These are phyloP conservation scores for Arthroderma sp. DNA, from an alignment of 2,329 filamentous ascomycete species.

Conservation along the genomic window DNA sequence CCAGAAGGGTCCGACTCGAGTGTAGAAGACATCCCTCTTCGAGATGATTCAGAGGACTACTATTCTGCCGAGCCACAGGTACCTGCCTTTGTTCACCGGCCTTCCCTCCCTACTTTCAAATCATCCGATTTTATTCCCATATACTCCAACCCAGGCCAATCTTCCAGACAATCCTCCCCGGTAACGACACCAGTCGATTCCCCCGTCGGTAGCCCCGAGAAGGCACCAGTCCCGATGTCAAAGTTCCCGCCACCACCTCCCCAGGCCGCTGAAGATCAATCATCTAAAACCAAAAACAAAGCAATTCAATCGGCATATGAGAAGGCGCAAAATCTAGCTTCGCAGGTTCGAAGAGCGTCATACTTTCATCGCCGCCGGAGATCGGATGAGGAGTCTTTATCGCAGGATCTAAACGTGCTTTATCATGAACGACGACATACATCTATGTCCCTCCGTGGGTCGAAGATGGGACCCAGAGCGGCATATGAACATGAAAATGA, in stretches of 20 bases:
- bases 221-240: not conserved
- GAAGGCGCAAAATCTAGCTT: conserved; percentile 25
- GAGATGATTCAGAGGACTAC: not conserved
- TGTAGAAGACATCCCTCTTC: not conserved
- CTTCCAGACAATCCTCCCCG: not conserved
- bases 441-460: not conserved
- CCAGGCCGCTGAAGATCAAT: not conserved
- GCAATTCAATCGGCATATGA: conserved; percentile 27
- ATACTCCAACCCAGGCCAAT: not conserved
- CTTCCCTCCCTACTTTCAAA: not conserved
- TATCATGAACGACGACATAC: not conserved
- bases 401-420: not conserved
- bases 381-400: not conserved
- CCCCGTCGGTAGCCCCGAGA: not conserved
- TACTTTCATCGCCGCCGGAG: conserved; percentile 13
- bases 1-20: conserved; percentile 1
- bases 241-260: not conserved
- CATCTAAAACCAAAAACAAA: conserved; percentile 20
- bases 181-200: not conserved
- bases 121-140: not conserved
- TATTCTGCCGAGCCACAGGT: not conserved
- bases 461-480: not conserved
- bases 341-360: conserved; percentile 23
- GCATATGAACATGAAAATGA: not conserved
- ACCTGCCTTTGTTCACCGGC: not conserved